Evolutionary conservation across 108 stramenopile genomes (phyloP), one percentile per base, ranked within the genome.

Genomic region (Cyclotella baltica): DNA sequence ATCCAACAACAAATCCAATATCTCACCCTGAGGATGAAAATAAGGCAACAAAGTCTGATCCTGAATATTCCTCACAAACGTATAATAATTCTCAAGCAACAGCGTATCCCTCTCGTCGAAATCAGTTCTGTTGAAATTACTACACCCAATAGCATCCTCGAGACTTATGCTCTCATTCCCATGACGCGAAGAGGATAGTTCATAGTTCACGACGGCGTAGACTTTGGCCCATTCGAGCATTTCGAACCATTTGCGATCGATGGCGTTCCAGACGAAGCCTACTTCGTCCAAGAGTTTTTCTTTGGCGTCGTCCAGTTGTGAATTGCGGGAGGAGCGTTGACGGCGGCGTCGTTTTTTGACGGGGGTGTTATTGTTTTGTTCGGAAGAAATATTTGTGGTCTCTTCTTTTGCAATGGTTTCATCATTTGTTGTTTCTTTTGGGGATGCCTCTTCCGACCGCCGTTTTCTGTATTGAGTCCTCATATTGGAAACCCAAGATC

Each of bases 201-300:
- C 36, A 52, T 71, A 52, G 34, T 76, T 82, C 37, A 67, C 70
- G 37, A 82, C 70, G 2, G 47, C 81, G 72, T 82, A 82, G 6
- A 72, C 74, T 65, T 82, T 82, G 55, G 75, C 70, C 81, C 81
- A 82, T 52, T 82, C 81, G 34, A 82, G 51, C 81, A 82, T 82
- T 56, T 76, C 75, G 19, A 72, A 74, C 81, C 81, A 82, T 71
- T 75, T 75, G 52, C 57, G 69, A 40, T 82, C 81, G n/a, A 67
- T 70, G 27, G 74, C 62, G 53, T 62, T 82, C 81, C 81, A 82
- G 0, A 82, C 70, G 25, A 82, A 82, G 33, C 75, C 75, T 50
- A 72, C 53, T 30, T 82, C 75, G 37, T 82, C 75, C 0, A 82
- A 70, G 3, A 82, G 15, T 46, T 63, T 66, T 63, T 70, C 73